A percentile compares a stretch with the other conserved stretches of the same genome.
These are phyloP conservation scores for Exophiala lecanii-corni DNA, from an alignment of 2,329 filamentous ascomycete genomes.

Conservation along the genomic window DNA sequence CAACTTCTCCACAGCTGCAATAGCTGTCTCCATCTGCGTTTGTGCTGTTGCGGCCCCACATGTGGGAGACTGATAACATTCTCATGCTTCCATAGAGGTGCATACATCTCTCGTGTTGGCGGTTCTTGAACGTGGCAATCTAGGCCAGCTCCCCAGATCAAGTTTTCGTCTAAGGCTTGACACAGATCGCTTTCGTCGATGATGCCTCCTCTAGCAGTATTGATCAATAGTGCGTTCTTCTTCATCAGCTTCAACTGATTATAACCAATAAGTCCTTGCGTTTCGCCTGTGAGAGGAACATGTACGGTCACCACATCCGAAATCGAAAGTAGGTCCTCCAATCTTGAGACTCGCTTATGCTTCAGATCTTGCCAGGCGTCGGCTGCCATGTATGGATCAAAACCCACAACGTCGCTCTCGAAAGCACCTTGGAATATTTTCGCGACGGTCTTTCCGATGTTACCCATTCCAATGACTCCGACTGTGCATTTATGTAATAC, in stretches of 20 bases:
- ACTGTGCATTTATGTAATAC: conserved; percentile 34
- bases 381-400: conserved; percentile 34
- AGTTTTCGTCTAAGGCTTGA: conserved; percentile 30
- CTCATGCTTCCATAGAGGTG: conserved; percentile 32
- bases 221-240: conserved; percentile 37
- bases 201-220: conserved; percentile 39
- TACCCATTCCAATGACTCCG: conserved; percentile 39
- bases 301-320: conserved; percentile 37
- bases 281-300: conserved; percentile 36
- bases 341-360: conserved; percentile 30
- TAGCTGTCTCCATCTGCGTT: conserved; percentile 35
- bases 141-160: conserved; percentile 39
- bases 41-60: conserved; percentile 41
- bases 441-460: conserved; percentile 36
- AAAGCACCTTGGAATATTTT: conserved; percentile 37
- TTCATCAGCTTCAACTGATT: conserved; percentile 35
- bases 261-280: conserved; percentile 32
- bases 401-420: conserved; percentile 34
- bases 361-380: conserved; percentile 34
- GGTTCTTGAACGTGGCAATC: conserved; percentile 41
- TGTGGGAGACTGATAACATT: conserved; percentile 42
- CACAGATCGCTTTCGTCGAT: conserved; percentile 35
- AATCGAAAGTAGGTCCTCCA: conserved; percentile 32
- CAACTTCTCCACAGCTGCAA: conserved; percentile 34
- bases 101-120: conserved; percentile 34